Evolutionary conservation across 768 basidiomycete genomes (phyloP), one percentile per base, ranked within the genome.

Genomic region (Collybiopsis luxurians): DNA sequence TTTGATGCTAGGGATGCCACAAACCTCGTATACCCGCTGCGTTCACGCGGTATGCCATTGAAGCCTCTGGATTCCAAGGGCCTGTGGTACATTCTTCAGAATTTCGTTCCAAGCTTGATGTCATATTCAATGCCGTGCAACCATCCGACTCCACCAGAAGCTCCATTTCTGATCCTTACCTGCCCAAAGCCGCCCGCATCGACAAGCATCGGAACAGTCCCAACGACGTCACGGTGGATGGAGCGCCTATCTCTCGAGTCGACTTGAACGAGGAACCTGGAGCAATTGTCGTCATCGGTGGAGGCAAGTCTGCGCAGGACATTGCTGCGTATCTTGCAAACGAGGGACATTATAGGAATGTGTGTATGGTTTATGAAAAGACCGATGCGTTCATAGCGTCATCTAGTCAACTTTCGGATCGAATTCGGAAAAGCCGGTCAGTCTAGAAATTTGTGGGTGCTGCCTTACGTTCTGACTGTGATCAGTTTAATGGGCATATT

Each of bases 241-340:
- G n/a, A n/a, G n/a, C n/a, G n/a, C n/a, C n/a, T n/a, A n/a, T n/a
- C n/a, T n/a, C n/a, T n/a, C n/a, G n/a, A n/a, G n/a, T n/a, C n/a
- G n/a, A n/a, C n/a, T n/a, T n/a, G n/a, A 50, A 63, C 15, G 56
- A 60, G 7, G 48, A 64, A 4, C 53, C 50, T 11, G 69, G 66
- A 15, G 64, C 73, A 0, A 69, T 80, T 4, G 71, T 86, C 0
- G 71, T 88, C 1, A 69, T 87, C 2, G 87, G 87, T 3, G 83
- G 86, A 30, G 86, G 86, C 4, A 87, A 82, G 64, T 87, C 86
- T 4, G 84, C 84, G 0, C 82, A 84, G 71, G 87, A 88, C 39
- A 73, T 78, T 48, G 74, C 77, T 7, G 70, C 80, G 17, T 76
- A 79, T 61, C 65, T 87, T 11, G 77, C 83, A 0, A 78, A 75